Base-by-base conservation (phyloP, 495 filamentous ascomycete genomes). In the Penicillium maclennaniae region DNA sequence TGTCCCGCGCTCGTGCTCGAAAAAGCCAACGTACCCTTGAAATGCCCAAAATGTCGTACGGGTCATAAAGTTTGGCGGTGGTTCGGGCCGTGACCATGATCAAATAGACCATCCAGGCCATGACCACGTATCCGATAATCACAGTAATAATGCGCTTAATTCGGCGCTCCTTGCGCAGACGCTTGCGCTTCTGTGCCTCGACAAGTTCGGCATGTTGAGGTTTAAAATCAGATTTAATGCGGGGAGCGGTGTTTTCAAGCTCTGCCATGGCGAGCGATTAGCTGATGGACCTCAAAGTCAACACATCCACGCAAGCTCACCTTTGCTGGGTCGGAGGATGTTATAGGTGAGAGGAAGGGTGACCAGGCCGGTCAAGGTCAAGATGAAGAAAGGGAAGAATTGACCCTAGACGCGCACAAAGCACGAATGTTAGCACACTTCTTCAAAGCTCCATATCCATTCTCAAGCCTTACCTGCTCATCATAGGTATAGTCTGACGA, bases 341-440 rank as follows among this genome's bases (percentile, higher is more conserved):
- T 84, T 87, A 69, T 92, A 96, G 58, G 93, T 96, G 64, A 95
- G 79, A 54, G 93, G 95, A 43, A 97, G 72, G 16, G 92, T 95
- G 74, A 97, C 79, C 51, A 98, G 84, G 66, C 84, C 83, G 49
- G 87, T 82, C 57, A 97, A 82, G 43, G 91, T 96, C 64, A 97
- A 82, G 72, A 98, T 83, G 79, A 97, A 98, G 80, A 91, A 97
- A 61, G 93, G 93, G 80, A 96, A 98, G 79, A 96, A 96, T 84
- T 96, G 87, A 41, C 92, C 92, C 85, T 97, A 58, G 20, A 49
- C 46, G 26, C 25, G 27, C 25, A 38, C 2, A 38, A 47, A 17
- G n/a, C 10, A 14, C 17, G 20, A 8, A 27, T 31, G 47, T 64
- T 19, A 69, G 43, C 25, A 23, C 6, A 28, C 31, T 7, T 7